Evolutionary conservation across 148 eudicot genomes (phyloP).

Genomic region (Arctostaphylos glauca): DNA sequence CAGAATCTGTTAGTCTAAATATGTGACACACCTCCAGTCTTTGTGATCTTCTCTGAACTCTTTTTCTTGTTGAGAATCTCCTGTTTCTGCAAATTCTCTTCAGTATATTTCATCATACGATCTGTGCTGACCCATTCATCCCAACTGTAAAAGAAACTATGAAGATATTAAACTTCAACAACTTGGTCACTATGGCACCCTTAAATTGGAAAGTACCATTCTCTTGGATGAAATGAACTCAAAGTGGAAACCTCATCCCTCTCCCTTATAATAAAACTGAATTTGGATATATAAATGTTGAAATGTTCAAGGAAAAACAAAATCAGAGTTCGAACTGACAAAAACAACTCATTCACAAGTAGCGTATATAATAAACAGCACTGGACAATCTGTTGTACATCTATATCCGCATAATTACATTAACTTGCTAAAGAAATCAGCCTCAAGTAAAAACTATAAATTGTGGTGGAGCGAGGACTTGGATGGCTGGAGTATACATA

Average conservation of each 20-base stretch:
- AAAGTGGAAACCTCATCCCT: constrained; percentile 1
- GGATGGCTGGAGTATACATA: neutral
- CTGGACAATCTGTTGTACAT: neutral
- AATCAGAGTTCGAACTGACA: neutral
- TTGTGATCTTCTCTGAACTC: constrained; percentile 22
- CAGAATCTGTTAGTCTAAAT: constrained; percentile 27
- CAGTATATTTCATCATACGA: constrained; percentile 40
- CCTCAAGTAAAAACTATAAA: neutral
- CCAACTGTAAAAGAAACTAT: constrained; percentile 39
- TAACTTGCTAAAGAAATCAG: neutral
- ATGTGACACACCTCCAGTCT: constrained; percentile 21
- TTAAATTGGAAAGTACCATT: constrained; percentile 10
- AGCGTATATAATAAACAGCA: neutral
- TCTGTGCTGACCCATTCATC: constrained; percentile 63
- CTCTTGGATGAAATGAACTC: neutral
- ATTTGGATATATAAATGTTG: neutral
- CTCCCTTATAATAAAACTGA: neutral
- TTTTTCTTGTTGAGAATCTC: constrained; percentile 24
- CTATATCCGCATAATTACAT: neutral
- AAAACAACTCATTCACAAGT: neutral
- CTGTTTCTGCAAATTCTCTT: constrained; percentile 43
- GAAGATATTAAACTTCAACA: neutral
- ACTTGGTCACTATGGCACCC: neutral
- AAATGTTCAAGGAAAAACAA: neutral
- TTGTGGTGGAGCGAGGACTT: neutral